Conservation (phyloP, 2,329 filamentous ascomycete species). For the Penicillium decumbens region DNA sequence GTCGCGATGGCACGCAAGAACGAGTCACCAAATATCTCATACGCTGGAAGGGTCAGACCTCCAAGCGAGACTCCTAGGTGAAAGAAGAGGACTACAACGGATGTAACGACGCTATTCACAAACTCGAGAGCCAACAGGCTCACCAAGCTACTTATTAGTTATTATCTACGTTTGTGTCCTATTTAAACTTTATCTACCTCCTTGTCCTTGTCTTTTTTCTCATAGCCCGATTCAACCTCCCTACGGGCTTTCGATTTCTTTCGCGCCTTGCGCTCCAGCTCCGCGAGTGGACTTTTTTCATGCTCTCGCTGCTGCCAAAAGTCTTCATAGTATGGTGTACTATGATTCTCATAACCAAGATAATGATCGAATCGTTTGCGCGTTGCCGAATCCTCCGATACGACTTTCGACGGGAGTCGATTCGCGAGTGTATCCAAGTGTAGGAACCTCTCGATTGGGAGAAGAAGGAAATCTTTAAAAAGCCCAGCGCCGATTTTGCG, state of each 20-base stretch:
- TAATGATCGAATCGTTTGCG: slow-evolving; percentile 26
- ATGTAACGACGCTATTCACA: no score
- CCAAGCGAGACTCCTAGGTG: no score
- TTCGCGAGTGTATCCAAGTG: slow-evolving; percentile 8
- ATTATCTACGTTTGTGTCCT: no score
- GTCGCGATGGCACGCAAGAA: no score
- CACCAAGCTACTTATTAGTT: no score
- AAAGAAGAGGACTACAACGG: no score
- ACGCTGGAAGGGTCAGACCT: no score
- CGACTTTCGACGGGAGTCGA: slow-evolving; percentile 4
- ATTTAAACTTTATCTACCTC: no score
- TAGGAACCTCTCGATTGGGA: slow-evolving; percentile 16
- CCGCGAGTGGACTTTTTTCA: slow-evolving; percentile 6
- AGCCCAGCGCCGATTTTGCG: slow-evolving; percentile 24
- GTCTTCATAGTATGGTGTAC: slow-evolving; percentile 26
- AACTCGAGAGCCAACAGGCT: no score
- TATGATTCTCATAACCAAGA: slow-evolving; percentile 19
- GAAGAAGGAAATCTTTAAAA: slow-evolving; percentile 21
- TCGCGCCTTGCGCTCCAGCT: slow-evolving; percentile 2
- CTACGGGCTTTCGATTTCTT: slow-evolving; percentile 11
- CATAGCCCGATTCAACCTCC: no score
- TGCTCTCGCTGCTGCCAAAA: slow-evolving; percentile 29
- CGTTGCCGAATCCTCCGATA: slow-evolving; percentile 20
- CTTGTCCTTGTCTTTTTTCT: no score
- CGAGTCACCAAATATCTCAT: no score